These are phyloP conservation scores for Heritiera littoralis DNA, from an alignment of 345 rosid genomes.

Conservation along the genomic window DNA sequence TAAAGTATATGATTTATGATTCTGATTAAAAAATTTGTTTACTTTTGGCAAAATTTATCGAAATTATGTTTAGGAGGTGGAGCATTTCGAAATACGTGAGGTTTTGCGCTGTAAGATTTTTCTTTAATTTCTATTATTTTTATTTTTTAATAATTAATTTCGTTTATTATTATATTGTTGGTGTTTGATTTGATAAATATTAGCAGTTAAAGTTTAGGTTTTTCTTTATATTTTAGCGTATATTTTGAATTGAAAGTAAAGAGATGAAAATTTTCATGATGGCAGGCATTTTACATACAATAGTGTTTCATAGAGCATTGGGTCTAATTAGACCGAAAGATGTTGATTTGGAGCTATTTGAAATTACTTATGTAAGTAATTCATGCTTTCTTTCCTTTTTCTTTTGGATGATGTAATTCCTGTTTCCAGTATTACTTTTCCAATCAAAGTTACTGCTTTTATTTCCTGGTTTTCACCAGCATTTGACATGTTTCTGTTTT, in stretches of 20 bases:
- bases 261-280: conserved; percentile 7
- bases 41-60: neutral
- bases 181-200: neutral
- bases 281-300: conserved; percentile 84
- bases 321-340: conserved; percentile 95
- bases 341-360: conserved; percentile 85
- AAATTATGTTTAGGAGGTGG: conserved; percentile 62
- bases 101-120: conserved; percentile 75
- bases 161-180: neutral
- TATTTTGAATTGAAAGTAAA: conserved; percentile 4
- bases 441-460: conserved; percentile 9
- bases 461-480: neutral
- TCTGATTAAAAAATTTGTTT: conserved; percentile 19
- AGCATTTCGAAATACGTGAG: conserved; percentile 78
- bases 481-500: neutral
- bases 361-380: conserved; percentile 76
- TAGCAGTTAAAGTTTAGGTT: neutral
- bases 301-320: conserved; percentile 88
- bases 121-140: neutral
- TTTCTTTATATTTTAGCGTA: neutral
- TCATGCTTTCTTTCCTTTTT: conserved; percentile 4
- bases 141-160: neutral
- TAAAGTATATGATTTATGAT: neutral
- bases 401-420: neutral
- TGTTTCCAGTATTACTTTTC: conserved; percentile 7